Evolutionary conservation across 192 early-diverging fungal genomes (phyloP).

Genomic region (Irineochytrium annulatum): DNA sequence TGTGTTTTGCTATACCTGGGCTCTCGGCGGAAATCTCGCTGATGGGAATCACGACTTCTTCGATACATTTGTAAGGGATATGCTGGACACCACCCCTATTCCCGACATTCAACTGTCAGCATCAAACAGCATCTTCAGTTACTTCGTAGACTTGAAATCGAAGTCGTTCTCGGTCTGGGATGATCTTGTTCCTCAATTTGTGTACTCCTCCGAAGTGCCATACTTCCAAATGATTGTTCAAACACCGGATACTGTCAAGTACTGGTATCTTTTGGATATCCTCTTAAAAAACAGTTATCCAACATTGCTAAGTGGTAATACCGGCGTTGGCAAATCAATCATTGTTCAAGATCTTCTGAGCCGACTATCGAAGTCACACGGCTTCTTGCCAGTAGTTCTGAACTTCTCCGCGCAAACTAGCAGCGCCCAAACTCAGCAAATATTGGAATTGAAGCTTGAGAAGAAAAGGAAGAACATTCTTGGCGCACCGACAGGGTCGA

Average conservation of each 20-base stretch:
- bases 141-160: conserved; percentile 48
- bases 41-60: conserved; percentile 55
- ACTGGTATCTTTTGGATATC: conserved; percentile 49
- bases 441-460: conserved; percentile 58
- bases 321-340: conserved; percentile 58
- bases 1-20: conserved; percentile 56
- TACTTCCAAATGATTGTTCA: conserved; percentile 67
- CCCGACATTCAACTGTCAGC: conserved; percentile 45
- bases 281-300: conserved; percentile 44
- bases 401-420: conserved; percentile 62
- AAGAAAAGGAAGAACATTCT: conserved; percentile 60
- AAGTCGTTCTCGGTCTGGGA: conserved; percentile 51
- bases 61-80: conserved; percentile 52
- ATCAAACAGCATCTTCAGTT: conserved; percentile 48
- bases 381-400: conserved; percentile 42
- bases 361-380: conserved; percentile 37
- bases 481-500: conserved; percentile 52
- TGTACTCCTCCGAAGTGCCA: conserved; percentile 46
- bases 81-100: conserved; percentile 40
- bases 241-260: conserved; percentile 56
- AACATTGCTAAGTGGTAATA: conserved; percentile 52
- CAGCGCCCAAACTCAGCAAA: conserved; percentile 56
- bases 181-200: conserved; percentile 51
- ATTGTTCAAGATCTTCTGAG: conserved; percentile 55
- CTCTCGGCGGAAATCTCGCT: conserved; percentile 54